phyloP scores from a whole-genome alignment of 1,139 yeast genomes.

The Casaregolazyma suthepensis region DNA sequence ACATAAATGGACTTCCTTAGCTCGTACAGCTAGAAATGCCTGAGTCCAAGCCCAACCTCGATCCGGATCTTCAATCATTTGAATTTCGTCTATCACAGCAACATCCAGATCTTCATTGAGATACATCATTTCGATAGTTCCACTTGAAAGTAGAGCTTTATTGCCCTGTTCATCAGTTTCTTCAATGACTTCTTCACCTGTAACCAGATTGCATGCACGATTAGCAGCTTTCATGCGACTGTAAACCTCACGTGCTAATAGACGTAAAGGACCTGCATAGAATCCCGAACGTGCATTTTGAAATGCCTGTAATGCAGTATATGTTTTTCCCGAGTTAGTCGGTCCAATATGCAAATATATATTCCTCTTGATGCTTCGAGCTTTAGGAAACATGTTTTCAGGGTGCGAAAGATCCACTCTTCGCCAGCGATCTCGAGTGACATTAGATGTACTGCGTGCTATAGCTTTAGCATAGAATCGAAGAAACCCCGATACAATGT shows the following conservation, averaged over 20 bases:
- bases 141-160: constrained; percentile 68
- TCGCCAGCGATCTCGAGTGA: constrained; percentile 6
- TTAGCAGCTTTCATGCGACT: constrained; percentile 67
- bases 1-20: constrained; percentile 83
- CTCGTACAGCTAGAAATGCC: constrained; percentile 81
- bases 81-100: constrained; percentile 92
- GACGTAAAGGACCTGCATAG: constrained; percentile 89
- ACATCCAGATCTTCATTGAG: constrained; percentile 63
- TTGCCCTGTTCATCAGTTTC: constrained; percentile 62
- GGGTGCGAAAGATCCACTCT: constrained; percentile 37
- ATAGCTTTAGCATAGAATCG: constrained; percentile 3
- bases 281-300: constrained; percentile 72
- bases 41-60: constrained; percentile 96
- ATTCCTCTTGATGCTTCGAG: constrained; percentile 72
- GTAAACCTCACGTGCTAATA: constrained; percentile 85
- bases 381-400: constrained; percentile 82
- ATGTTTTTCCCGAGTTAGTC: constrained; percentile 95
- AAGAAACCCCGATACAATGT: constrained; percentile 3
- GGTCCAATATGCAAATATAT: constrained; percentile 93
- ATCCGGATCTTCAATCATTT: constrained; percentile 74
- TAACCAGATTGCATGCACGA: constrained; percentile 70
- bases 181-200: constrained; percentile 89
- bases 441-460: neutral
- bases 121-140: constrained; percentile 93
- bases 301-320: constrained; percentile 66